Base-by-base conservation (phyloP, 1,139 yeast species). In the Saccharomyces hybrid region DNA sequence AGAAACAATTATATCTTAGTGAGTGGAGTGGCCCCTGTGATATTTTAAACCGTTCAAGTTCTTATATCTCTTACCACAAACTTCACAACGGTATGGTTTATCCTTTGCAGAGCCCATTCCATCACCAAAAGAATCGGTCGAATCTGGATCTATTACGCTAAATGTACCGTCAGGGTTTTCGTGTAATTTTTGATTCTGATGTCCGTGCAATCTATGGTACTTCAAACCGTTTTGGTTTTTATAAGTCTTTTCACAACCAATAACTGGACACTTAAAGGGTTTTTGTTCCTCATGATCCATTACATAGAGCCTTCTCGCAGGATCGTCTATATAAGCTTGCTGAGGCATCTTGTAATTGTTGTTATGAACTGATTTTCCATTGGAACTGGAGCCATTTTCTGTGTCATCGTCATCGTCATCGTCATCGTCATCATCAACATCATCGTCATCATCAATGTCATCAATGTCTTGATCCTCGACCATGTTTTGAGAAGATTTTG, bases 41-140 rank as follows among this genome's bases (percentile, higher is more conserved):
- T 93, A 93, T 73, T 93, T 93, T 71, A 93, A 79, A 41, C 99
- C 99, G 71, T 93, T 93, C 66, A 93, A 77, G 69, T 93, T 93
- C 78, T 95, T 93, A 75, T 93, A 93, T 56, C 99, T 78, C 74
- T 93, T 95, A 55, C 98, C 98, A 73, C 99, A 93, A 49, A 93
- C 96, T 71, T 93, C 98, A 73, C 99, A 93, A 66, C 97, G 80
- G 71, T 93, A 93, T 38, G 99, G 99, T 74, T 95, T 95, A 74
- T 93, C 99, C 76, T 89, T 90, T 71, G 93, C 99, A 80, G 90
- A 82, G 41, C 93, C 96, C 62, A 85, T 83, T 6, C 96, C 96
- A 69, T 91, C 97, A 28, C 53, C 53, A 68, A 88, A 88, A 7
- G 96, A 96, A 50, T 50, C 51, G 67, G 89, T 89, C 47, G 91